These are phyloP conservation scores for Salix viminalis DNA, from an alignment of 345 rosid genomes.

Conservation along the genomic window DNA sequence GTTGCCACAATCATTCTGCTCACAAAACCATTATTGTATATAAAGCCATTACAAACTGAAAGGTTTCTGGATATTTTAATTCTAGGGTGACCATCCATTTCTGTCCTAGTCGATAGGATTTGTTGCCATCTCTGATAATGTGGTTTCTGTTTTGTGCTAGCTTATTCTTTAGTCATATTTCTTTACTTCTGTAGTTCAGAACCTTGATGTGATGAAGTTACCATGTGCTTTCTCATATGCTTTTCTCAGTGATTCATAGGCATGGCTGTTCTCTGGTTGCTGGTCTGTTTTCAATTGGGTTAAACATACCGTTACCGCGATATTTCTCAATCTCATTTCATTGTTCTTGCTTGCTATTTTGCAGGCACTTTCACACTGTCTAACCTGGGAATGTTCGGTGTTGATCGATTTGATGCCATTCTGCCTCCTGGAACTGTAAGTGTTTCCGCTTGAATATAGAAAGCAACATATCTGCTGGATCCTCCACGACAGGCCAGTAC, in stretches of 20 bases:
- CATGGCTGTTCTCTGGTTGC: background rate
- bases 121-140: background rate
- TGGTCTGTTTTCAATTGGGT: background rate
- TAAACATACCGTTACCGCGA: background rate
- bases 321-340: background rate
- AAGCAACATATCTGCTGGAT: background rate
- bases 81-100: background rate
- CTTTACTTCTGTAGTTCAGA: background rate
- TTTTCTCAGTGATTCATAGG: background rate
- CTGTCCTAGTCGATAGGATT: background rate
- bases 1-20: background rate
- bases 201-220: background rate
- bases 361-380: slow-evolving; percentile 94
- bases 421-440: slow-evolving; percentile 94
- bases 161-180: background rate
- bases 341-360: background rate
- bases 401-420: slow-evolving; percentile 94
- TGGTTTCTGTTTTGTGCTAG: background rate
- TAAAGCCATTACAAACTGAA: background rate
- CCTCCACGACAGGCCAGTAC: background rate
- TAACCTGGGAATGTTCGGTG: slow-evolving; percentile 98
- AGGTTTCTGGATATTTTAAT: background rate
- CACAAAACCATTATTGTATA: background rate
- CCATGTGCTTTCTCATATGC: background rate
- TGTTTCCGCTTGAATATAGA: slow-evolving; percentile 9